Base-by-base conservation (phyloP, 2,329 filamentous ascomycete species). In the Dichotomopilus funicola region DNA sequence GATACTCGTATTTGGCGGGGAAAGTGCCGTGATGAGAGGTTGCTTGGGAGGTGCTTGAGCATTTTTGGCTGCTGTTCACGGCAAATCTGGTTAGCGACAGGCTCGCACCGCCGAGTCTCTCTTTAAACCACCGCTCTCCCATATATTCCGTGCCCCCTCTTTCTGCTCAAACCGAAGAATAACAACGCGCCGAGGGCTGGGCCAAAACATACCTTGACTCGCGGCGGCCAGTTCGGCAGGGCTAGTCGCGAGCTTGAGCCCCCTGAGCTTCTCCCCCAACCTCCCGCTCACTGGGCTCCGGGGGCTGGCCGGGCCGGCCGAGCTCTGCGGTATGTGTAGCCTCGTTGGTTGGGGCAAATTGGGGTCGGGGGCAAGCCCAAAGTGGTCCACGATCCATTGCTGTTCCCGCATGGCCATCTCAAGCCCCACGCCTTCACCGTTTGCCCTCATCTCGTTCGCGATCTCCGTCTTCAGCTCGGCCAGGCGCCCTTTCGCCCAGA, bases 401-500 rank as follows among this genome's bases (percentile, higher is more conserved):
- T 85, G 88, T 70, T 96, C 91, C 56, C 89, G 83, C 48, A 89
- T 69, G 0, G 87, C 89, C 86, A 95, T 95, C 67, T 89, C 83
- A 54, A 95, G 73, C 1, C 88, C 91, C 13, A 96, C 82, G 19
- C 91, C 88, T 72, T 96, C 91, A 10, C 80, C 79, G 66, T 95
- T 95, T 60, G 78, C 75, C 63, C 79, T 79, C 66, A 86, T 80
- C 73, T 95, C 91, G 6, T 75, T 74, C 8, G 80, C 82, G 63
- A 95, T 92, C 74, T 96, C 91, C 56, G 78, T 78, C 51, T 90
- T 82, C 48, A 96, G 74, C 59, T 88, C 85, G 36, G 83, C 82
- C 27, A 96, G 73, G 43, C 91, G 78, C 69, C 88, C 86, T 75
- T 91, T 91, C 13, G 89, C 91, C 90, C 91, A 96, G 56, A 92